A percentile compares a stretch with the other conserved stretches of the same genome.
These are phyloP conservation scores for Sphaerulina musiva DNA, from an alignment of 2,329 filamentous ascomycete genomes.

Conservation along the genomic window DNA sequence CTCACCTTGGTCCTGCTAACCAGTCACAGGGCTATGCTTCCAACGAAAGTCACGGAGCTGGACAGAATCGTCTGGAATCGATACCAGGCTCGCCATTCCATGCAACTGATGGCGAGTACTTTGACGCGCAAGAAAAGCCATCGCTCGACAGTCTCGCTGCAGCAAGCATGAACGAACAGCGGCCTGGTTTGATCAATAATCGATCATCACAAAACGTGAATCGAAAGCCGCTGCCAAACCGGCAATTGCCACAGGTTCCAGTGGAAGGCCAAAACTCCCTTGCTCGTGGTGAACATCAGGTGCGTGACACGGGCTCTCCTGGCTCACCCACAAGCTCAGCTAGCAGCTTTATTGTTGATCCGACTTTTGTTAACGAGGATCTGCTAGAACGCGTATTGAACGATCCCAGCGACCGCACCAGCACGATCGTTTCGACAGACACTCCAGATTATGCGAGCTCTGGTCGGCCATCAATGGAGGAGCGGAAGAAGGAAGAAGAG, in stretches of 20 bases:
- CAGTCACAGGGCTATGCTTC: constrained; percentile 23
- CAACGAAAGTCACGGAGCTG: constrained; percentile 15
- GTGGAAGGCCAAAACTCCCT: constrained; percentile 13
- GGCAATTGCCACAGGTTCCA: constrained; percentile 7
- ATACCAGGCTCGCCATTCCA: constrained; percentile 43
- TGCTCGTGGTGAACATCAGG: constrained; percentile 17
- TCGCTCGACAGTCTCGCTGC: constrained; percentile 17
- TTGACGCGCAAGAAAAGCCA: constrained; percentile 24
- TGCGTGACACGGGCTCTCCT: constrained; percentile 20
- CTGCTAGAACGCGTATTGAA: constrained; percentile 36
- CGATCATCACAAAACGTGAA: constrained; percentile 27
- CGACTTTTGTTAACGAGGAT: constrained; percentile 39
- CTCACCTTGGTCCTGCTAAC: constrained; percentile 37
- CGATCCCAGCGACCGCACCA: constrained; percentile 23
- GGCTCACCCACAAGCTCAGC: constrained; percentile 21
- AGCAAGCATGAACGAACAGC: constrained; percentile 18
- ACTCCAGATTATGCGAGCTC: constrained; percentile 77
- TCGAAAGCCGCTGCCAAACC: constrained; percentile 27
- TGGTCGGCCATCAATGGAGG: constrained; percentile 36
- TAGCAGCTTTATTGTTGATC: constrained; percentile 24
- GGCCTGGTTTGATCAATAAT: constrained; percentile 23
- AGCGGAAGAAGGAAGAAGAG: constrained; percentile 39
- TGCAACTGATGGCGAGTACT: constrained; percentile 25
- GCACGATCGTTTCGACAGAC: constrained; percentile 36
- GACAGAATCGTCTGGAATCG: constrained; percentile 39